Evolutionary conservation across 352 stramenopile genomes (phyloP), one percentile per base, ranked within the genome.

Genomic region (Phytophthora syringae): DNA sequence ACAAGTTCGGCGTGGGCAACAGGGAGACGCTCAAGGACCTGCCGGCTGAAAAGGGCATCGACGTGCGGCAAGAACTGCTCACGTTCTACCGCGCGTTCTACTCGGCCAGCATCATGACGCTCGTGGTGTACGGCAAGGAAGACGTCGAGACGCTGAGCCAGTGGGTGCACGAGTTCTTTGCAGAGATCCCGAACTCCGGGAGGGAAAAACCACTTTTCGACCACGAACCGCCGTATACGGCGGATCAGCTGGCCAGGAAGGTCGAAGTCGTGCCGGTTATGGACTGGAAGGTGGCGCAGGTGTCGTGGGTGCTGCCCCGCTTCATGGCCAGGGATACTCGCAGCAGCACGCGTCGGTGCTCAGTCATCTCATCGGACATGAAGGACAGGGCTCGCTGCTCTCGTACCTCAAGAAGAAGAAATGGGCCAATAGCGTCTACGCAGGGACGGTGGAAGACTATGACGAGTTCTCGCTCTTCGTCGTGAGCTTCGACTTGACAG

Each of bases 361-460:
- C 16, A 82, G 82, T 30, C 92, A 98, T 70, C 70, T 98, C 2
- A 73, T 98, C 30, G 96, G 96, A 2, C 92, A 98, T 66, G 96
- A 99, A 84, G 93, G 89, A 40, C 67, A 79, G n/a, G 90, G 90
- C 25, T 98, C 93, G n/a, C 76, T 98, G 27, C 61, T 99, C 9
- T 94, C 87, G 16, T 93, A 90, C 68, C 71, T 98, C 27, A 98
- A 98, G 73, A 52, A 67, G 11, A 70, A 86, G 52, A 83, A 87
- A 50, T 88, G 77, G 78, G 82, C 76, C 15, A 74, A 93, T 83
- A 76, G 84, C 57, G 62, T 89, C 13, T 78, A 64, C 6, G 73
- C 79, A 2, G 83, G 77, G 3, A 74, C 86, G 12, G 75, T 69
- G 7, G 77, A 80, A 21, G 80, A 87, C 42, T 74, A 80, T 39